Conservation (phyloP, 2,329 filamentous ascomycete genomes). For the Plenodomus biglobosus region DNA sequence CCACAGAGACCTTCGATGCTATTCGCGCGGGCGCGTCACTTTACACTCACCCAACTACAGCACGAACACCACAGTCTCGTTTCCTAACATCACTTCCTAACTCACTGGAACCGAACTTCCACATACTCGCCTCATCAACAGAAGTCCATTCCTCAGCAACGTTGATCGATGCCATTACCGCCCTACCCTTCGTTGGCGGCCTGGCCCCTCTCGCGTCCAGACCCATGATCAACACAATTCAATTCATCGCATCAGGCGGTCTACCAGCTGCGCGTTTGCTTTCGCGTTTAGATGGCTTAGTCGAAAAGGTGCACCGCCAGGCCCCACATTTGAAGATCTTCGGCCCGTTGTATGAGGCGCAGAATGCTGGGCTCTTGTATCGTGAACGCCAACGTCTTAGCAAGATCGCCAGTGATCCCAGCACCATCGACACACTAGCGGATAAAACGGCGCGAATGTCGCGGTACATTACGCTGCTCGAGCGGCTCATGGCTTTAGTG, state of each 20-base stretch:
- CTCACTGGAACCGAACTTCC: conserved; percentile 19
- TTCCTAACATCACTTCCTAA: conserved; percentile 29
- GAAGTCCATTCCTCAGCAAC: conserved; percentile 16
- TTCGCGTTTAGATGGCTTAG: conserved; percentile 38
- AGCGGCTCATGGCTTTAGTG: conserved; percentile 33
- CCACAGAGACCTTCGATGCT: conserved; percentile 19
- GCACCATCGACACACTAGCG: conserved; percentile 18
- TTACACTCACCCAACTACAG: conserved; percentile 10
- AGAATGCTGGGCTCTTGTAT: conserved; percentile 27
- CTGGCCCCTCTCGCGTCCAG: conserved; percentile 28
- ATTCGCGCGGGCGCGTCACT: conserved; percentile 23
- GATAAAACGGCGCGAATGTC: conserved; percentile 34
- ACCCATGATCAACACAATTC: conserved; percentile 26
- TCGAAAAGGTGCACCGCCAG: conserved; percentile 38
- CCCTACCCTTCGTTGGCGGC: conserved; percentile 32
- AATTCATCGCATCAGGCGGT: conserved; percentile 32
- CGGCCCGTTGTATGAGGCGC: conserved; percentile 29
- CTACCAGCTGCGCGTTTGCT: conserved; percentile 32
- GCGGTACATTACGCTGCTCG: conserved; percentile 32
- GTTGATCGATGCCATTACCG: conserved; percentile 31
- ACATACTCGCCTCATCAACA: conserved; percentile 20
- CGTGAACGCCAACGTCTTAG: conserved; percentile 34
- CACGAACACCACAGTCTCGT: conserved; percentile 11
- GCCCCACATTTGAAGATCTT: conserved; percentile 30
- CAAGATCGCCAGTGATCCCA: conserved; percentile 19